phyloP scores from a whole-genome alignment of 2,329 filamentous ascomycete genomes.

The Talaromyces sp. region DNA sequence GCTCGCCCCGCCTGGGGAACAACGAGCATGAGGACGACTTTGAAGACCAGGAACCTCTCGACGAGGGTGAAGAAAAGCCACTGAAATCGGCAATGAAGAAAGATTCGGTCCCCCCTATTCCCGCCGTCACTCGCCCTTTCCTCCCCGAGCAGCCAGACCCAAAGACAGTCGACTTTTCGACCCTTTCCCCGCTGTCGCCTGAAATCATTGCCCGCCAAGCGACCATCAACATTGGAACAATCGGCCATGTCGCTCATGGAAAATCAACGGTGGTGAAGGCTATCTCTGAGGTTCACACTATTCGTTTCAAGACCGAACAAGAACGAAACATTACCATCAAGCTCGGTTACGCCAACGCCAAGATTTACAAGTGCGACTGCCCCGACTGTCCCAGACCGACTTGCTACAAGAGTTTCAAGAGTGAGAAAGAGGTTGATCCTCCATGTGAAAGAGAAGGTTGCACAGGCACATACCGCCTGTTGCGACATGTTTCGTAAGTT shows the following conservation, averaged over 20 bases:
- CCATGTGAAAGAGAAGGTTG: conserved; percentile 93
- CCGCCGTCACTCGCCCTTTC: conserved; percentile 56
- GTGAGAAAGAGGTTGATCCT: conserved; percentile 97
- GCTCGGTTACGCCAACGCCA: conserved; percentile 97
- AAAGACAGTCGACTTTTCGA: conserved; percentile 75
- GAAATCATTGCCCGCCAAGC: conserved; percentile 98
- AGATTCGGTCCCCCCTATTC: conserved; percentile 42
- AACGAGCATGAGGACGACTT: conserved; percentile 67
- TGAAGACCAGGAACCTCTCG: conserved; percentile 66
- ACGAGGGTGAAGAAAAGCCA: conserved; percentile 59
- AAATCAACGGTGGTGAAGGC: conserved; percentile 99
- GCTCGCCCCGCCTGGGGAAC: conserved; percentile 47
- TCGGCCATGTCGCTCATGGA: conserved; percentile 97
- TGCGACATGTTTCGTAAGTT: conserved; percentile 87
- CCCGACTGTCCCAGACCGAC: conserved; percentile 83
- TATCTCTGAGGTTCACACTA: conserved; percentile 97
- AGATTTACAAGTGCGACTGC: conserved; percentile 99
- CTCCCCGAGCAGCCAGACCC: conserved; percentile 91
- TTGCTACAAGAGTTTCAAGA: conserved; percentile 96
- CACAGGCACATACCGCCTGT: conserved; percentile 74
- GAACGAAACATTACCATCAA: conserved; percentile 99
- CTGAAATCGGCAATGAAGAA: conserved; percentile 81
- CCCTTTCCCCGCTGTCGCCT: conserved; percentile 77
- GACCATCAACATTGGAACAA: conserved; percentile 98
- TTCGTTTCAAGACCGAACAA: conserved; percentile 99